Base-by-base conservation (phyloP, 257 asterid genomes). In the Nicotiana attenuata region DNA sequence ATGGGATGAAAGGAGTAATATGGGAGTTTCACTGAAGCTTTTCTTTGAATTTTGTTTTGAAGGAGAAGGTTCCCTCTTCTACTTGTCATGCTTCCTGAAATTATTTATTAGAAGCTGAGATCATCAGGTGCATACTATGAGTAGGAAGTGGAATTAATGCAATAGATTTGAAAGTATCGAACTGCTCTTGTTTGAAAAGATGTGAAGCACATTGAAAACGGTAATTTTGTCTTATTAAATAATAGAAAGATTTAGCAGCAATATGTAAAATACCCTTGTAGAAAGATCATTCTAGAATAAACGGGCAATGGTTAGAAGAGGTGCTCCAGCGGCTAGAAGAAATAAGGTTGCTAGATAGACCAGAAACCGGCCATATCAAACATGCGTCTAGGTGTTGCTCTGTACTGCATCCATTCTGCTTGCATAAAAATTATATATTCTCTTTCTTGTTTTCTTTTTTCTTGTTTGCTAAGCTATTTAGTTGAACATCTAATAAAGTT, bases 401-500 rank as follows among this genome's bases (percentile, higher is more conserved):
- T 71, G 20, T 45, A 71, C 47, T 45, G 3, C 29, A 35, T 78
- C 66, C 14, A 53, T 2, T 59, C 24, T 31, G 15, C 68, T 16
- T 71, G 78, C 64, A 64, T 31, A 41, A 38, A 38, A 47, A 20
- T 47, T 56, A 5, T 45, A 3, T 56, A 22, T 22, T 64, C n/a
- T n/a, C n/a, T n/a, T n/a, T n/a, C n/a, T 80, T 33, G 28, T 35
- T 45, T 45, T 47, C 63, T 80, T 17, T 22, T 14, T 19, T n/a
- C 29, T 64, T 80, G 1, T 7, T 67, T 80, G 4, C 75, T 50
- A 45, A 10, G 7, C 17, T 80, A 55, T 69, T 9, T 19, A 20
- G 33, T 77, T 26, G 59, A 83, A 76, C 53, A 69, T 19, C 77
- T 83, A 19, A 10, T 28, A 78, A 2, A n/a, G 26, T 55, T 83